These are phyloP conservation scores for Pestalotiopsis fici DNA, from an alignment of 2,329 filamentous ascomycete species.

Conservation along the genomic window DNA sequence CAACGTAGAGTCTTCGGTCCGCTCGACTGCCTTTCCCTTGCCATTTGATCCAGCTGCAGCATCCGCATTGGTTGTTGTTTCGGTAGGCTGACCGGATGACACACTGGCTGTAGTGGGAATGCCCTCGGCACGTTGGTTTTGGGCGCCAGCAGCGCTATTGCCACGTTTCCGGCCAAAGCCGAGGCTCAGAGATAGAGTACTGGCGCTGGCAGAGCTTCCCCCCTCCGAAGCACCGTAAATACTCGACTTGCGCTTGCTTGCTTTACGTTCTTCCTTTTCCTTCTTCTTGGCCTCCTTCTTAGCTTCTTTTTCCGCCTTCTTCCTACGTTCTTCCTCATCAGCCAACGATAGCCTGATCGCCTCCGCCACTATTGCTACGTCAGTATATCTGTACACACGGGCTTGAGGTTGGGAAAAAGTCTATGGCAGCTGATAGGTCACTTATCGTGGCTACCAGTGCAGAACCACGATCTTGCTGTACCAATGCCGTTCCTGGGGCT, in stretches of 20 bases:
- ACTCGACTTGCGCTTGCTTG: conserved; percentile 62
- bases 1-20: conserved; percentile 39
- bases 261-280: conserved; percentile 83
- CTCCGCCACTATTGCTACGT: conserved; percentile 66
- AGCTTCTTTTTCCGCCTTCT: conserved; percentile 80
- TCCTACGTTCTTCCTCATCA: conserved; percentile 89
- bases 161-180: conserved; percentile 59
- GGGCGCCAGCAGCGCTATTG: conserved; percentile 58
- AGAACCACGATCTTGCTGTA: neutral
- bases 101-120: conserved; percentile 46
- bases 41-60: conserved; percentile 37
- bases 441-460: neutral
- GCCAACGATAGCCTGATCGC: conserved; percentile 90
- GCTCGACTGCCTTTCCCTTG: conserved; percentile 74
- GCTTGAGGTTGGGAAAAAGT: neutral
- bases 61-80: conserved; percentile 22
- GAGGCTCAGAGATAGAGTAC: conserved; percentile 57
- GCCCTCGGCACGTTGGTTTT: conserved; percentile 55
- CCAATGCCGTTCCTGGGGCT: neutral
- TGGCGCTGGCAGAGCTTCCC: conserved; percentile 57
- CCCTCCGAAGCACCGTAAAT: conserved; percentile 34
- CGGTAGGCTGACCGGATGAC: conserved; percentile 29
- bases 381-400: neutral
- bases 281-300: conserved; percentile 82
- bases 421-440: neutral